A percentile compares a stretch with the other conserved stretches of the same genome.
phyloP scores from a whole-genome alignment of 2,329 filamentous ascomycete species.

The Lomentospora prolificans region DNA sequence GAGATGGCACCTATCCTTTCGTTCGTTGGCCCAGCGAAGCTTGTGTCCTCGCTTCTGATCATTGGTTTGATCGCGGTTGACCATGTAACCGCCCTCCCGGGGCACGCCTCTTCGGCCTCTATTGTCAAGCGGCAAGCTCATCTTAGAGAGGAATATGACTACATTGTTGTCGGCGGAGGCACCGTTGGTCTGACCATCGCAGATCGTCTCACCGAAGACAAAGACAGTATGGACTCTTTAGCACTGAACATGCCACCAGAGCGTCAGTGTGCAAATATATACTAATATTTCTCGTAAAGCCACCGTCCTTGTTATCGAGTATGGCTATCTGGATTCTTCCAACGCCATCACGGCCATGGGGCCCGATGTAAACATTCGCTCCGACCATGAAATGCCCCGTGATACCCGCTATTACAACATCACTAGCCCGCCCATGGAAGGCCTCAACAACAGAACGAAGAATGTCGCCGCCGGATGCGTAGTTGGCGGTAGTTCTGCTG shows the following conservation, averaged over 20 bases:
- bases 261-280: background rate
- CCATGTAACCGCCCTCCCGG: conserved; percentile 1
- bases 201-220: conserved; percentile 12
- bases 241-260: background rate
- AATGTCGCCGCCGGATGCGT: conserved; percentile 8
- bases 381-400: conserved; percentile 12
- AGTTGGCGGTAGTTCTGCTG: conserved; percentile 12
- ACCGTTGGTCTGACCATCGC: conserved; percentile 12
- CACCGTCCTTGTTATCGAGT: conserved; percentile 15
- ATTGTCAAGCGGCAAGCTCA: background rate
- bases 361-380: background rate
- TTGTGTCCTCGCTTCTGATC: background rate
- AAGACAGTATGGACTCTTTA: conserved; percentile 2
- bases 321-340: conserved; percentile 13
- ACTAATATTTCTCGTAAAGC: conserved; percentile 1
- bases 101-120: background rate
- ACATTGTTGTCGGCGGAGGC: conserved; percentile 16
- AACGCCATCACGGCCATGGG: conserved; percentile 9
- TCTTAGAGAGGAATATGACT: conserved; percentile 11
- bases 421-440: conserved; percentile 14
- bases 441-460: conserved; percentile 14
- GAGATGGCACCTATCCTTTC: background rate
- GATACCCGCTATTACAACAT: conserved; percentile 18
- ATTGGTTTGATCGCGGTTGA: background rate
- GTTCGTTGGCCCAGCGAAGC: background rate